Percentiles rank a stretch among this genome's conserved stretches.
Conservation (phyloP, 257 asterid genomes). For the Gardenia jasminoides region DNA sequence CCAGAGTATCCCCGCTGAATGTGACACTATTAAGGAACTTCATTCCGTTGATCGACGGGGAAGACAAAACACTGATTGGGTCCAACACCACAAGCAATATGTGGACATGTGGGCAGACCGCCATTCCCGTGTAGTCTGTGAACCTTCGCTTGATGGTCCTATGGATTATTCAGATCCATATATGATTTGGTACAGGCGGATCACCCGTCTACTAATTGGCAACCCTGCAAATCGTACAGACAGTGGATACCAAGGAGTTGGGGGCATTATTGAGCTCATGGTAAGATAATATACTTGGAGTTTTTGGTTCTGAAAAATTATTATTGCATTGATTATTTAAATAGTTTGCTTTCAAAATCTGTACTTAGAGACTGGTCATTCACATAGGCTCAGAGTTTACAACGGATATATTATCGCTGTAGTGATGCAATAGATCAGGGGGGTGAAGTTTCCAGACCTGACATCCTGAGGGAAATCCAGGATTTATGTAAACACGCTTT, state of each 20-base stretch:
- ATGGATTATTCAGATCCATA: slow-evolving; percentile 64
- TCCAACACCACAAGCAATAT: slow-evolving; percentile 64
- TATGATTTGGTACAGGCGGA: slow-evolving; percentile 65
- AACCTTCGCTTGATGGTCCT: slow-evolving; percentile 44
- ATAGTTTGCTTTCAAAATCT: not conserved
- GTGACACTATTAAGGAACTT: slow-evolving; percentile 68
- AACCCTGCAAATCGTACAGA: slow-evolving; percentile 67
- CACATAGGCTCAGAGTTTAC: slow-evolving; percentile 72
- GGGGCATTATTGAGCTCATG: slow-evolving; percentile 62
- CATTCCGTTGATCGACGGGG: slow-evolving; percentile 78
- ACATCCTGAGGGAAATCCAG: slow-evolving; percentile 62
- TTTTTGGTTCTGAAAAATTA: not conserved
- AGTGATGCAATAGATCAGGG: slow-evolving; percentile 62
- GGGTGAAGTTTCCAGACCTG: slow-evolving; percentile 44
- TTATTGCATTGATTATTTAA: not conserved
- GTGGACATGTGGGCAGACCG: slow-evolving; percentile 72
- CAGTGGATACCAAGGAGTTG: slow-evolving; percentile 58
- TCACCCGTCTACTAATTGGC: slow-evolving; percentile 66
- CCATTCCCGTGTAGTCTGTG: slow-evolving; percentile 37
- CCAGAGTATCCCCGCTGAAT: slow-evolving; percentile 55
- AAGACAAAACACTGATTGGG: slow-evolving; percentile 84
- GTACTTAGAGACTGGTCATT: not conserved
- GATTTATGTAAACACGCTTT: slow-evolving; percentile 63
- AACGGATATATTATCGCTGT: slow-evolving; percentile 60
- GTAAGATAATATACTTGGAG: slow-evolving; percentile 24